Conservation (phyloP, 805 yeast species). For the Starmerella davenportii region DNA sequence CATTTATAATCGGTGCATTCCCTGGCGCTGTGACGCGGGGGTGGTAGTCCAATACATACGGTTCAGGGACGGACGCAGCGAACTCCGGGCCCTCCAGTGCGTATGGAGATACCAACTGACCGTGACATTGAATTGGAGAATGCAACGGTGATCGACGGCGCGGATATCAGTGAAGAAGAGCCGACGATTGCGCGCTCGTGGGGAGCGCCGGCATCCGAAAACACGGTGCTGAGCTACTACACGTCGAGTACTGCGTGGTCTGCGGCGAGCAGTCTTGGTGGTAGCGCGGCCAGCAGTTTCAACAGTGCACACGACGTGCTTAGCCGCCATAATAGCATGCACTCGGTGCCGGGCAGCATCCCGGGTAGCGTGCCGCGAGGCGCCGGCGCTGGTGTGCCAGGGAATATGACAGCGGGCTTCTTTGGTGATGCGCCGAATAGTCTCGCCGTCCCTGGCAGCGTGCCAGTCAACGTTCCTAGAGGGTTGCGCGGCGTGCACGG, state of each 20-base stretch:
- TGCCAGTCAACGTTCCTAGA: no score
- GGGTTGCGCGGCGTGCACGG: no score
- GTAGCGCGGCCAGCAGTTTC: constrained; percentile 2
- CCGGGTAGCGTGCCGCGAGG: constrained; percentile 2
- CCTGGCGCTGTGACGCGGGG: background rate
- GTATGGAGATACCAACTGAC: background rate
- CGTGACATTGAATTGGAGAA: constrained; percentile 7
- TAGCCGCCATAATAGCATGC: background rate
- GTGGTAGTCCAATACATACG: no score
- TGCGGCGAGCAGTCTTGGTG: constrained; percentile 1
- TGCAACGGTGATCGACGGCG: constrained; percentile 19
- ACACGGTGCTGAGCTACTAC: constrained; percentile 11
- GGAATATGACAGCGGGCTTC: no score
- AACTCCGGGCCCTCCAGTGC: background rate
- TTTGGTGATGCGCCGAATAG: no score
- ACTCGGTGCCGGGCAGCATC: constrained; percentile 5
- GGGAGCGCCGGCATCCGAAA: constrained; percentile 7
- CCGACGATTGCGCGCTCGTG: constrained; percentile 3
- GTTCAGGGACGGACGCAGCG: background rate
- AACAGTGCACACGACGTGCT: background rate
- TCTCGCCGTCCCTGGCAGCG: no score
- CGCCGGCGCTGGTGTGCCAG: no score
- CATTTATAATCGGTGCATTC: background rate
- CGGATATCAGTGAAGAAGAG: constrained; percentile 11
- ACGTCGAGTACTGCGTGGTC: constrained; percentile 11